A percentile compares a stretch with the other conserved stretches of the same genome.
Conservation (phyloP, 805 yeast genomes). For the Kluyveromyces dobzhanskii region DNA sequence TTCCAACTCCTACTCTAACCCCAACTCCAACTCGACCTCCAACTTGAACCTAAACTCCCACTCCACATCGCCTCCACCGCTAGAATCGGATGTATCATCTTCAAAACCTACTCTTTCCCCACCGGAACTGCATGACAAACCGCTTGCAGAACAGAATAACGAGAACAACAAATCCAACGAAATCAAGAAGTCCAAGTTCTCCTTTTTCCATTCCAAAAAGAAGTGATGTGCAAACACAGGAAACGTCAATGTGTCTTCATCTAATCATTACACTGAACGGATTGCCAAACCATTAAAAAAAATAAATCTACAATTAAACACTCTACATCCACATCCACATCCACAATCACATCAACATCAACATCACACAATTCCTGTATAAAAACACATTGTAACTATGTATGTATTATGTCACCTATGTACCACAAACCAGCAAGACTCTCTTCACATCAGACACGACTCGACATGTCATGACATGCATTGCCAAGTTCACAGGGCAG, state of each 20-base stretch:
- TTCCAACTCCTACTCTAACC: neutral
- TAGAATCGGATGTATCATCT: conserved; percentile 5
- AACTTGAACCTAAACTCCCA: neutral
- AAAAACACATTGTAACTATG: neutral
- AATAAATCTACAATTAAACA: too few relatives aligned
- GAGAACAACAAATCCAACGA: conserved; percentile 3
- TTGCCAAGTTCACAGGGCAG: too few relatives aligned
- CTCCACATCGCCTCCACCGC: conserved; percentile 6
- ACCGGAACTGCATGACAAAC: conserved; percentile 4
- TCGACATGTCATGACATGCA: too few relatives aligned
- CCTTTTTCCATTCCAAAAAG: conserved; percentile 23
- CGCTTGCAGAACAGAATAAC: conserved; percentile 5
- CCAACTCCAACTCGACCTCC: neutral
- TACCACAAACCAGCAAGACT: too few relatives aligned
- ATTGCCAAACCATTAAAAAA: too few relatives aligned
- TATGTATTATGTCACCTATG: neutral
- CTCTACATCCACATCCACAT: too few relatives aligned
- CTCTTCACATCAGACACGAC: too few relatives aligned
- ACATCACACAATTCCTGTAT: neutral
- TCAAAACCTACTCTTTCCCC: conserved; percentile 2
- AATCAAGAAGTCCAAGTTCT: conserved; percentile 22
- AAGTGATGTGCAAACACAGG: conserved; percentile 15
- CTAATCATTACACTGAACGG: too few relatives aligned
- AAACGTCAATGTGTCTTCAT: too few relatives aligned
- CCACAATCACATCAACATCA: neutral